Percentiles rank a stretch among this genome's conserved stretches.
Evolutionary conservation across 306 rosid species (phyloP).

Genomic region (Begonia loranthoides): DNA sequence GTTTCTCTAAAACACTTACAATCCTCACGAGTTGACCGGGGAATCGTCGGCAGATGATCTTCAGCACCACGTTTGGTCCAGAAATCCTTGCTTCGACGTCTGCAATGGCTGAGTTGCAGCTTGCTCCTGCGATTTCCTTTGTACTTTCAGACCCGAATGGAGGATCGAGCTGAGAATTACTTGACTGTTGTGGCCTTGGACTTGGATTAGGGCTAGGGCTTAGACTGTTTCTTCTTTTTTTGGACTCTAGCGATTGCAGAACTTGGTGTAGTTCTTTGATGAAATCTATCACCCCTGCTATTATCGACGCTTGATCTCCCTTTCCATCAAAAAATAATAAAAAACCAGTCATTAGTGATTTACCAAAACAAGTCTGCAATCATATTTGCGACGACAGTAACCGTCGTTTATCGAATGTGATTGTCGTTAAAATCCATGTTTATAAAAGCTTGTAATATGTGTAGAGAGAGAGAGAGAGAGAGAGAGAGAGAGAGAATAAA

Average conservation of each 20-base stretch:
- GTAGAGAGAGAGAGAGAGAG: too few species aligned
- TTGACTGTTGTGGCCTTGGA: slow-evolving; percentile 20
- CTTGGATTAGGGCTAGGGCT: slow-evolving; percentile 78
- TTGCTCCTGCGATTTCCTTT: slow-evolving; percentile 51
- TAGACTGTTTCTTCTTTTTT: slow-evolving; percentile 74
- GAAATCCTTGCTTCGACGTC: slow-evolving; percentile 88
- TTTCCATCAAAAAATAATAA: slow-evolving; percentile 6
- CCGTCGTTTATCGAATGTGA: too few species aligned
- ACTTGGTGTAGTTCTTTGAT: slow-evolving; percentile 92
- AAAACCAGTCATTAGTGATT: background rate
- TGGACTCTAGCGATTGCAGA: slow-evolving; percentile 65
- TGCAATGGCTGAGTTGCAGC: slow-evolving; percentile 76
- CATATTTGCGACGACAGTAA: background rate
- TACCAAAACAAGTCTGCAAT: background rate
- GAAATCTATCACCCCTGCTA: slow-evolving; percentile 87
- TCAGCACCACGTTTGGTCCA: slow-evolving; percentile 66
- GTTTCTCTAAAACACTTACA: slow-evolving; percentile 52
- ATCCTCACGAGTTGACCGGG: slow-evolving; percentile 60
- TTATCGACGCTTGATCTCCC: slow-evolving; percentile 98
- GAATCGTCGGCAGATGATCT: slow-evolving; percentile 42
- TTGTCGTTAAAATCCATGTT: too few species aligned
- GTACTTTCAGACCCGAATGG: slow-evolving; percentile 19
- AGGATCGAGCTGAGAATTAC: background rate
- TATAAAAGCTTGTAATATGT: too few species aligned
- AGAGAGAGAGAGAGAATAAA: too few species aligned